Evolutionary conservation across 176 grass and related monocot species (phyloP).

Genomic region (Paspalum vaginatum): DNA sequence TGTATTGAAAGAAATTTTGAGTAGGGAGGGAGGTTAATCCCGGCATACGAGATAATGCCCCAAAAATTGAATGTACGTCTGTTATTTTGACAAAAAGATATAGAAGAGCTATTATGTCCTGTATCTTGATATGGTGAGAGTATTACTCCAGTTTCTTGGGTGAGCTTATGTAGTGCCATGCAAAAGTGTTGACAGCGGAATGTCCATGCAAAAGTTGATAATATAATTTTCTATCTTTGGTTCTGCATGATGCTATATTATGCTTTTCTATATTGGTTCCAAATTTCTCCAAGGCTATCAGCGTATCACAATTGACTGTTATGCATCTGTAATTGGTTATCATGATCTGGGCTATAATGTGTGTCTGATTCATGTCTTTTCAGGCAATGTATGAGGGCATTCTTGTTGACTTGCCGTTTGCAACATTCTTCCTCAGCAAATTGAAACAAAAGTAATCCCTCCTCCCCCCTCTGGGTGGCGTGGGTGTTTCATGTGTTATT

Average conservation of each 20-base stretch:
- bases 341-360: slow-evolving; percentile 26
- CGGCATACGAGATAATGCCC: no score
- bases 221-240: slow-evolving; percentile 8
- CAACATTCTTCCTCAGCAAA: slow-evolving; percentile 99
- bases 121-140: no score
- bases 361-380: slow-evolving; percentile 34
- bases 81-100: no score
- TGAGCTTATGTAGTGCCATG: neutral
- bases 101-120: no score
- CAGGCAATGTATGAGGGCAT: slow-evolving; percentile 97
- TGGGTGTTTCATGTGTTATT: slow-evolving; percentile 16
- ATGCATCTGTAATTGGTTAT: neutral
- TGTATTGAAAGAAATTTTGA: no score
- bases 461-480: no score
- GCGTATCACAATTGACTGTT: neutral
- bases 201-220: slow-evolving; percentile 1
- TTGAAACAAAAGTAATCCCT: slow-evolving; percentile 81
- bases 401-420: slow-evolving; percentile 95
- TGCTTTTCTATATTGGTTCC: slow-evolving; percentile 6
- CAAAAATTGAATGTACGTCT: no score
- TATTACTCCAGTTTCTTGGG: slow-evolving; percentile 3
- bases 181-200: neutral
- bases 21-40: no score
- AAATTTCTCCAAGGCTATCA: slow-evolving; percentile 2
- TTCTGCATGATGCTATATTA: slow-evolving; percentile 20